Evolutionary conservation across 495 filamentous ascomycete species (phyloP).

Genomic region (Daldinia vernicosa): DNA sequence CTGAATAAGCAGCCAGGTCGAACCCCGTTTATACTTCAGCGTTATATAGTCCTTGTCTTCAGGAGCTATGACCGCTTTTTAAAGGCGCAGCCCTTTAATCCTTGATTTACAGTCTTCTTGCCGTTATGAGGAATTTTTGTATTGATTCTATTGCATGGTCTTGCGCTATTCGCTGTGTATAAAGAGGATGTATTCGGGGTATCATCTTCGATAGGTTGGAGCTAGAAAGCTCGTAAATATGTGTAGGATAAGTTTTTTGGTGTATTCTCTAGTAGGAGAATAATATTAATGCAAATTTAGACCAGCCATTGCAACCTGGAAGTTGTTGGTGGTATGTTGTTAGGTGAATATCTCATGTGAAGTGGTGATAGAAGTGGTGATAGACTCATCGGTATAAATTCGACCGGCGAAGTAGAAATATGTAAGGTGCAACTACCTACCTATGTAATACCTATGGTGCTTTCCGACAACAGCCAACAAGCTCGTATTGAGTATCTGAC

Average conservation of each 20-base stretch:
- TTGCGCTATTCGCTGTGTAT: conserved; percentile 44
- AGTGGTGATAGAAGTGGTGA: conserved; percentile 18
- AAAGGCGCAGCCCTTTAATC: background rate
- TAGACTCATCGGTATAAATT: conserved; percentile 29
- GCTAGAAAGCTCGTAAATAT: conserved; percentile 32
- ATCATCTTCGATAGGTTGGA: conserved; percentile 64
- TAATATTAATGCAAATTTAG: conserved; percentile 16
- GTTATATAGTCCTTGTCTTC: background rate
- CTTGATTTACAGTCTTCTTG: conserved; percentile 23
- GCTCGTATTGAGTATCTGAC: background rate
- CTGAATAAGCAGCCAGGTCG: background rate
- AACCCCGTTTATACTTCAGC: background rate
- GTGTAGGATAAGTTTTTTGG: background rate
- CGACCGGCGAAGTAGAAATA: conserved; percentile 1
- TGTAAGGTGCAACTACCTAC: background rate
- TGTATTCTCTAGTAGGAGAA: conserved; percentile 6
- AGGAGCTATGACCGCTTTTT: background rate
- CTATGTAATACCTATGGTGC: too few species aligned
- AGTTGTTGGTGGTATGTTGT: conserved; percentile 4
- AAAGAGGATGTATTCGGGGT: conserved; percentile 59
- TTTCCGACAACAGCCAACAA: too few species aligned
- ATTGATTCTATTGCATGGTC: conserved; percentile 41
- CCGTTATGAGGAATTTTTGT: conserved; percentile 23
- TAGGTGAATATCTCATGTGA: conserved; percentile 14
- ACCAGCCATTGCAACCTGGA: conserved; percentile 33